Percentiles rank a stretch among this genome's conserved stretches.
phyloP scores from a whole-genome alignment of 495 filamentous ascomycete genomes.

The Talaromyces liani region DNA sequence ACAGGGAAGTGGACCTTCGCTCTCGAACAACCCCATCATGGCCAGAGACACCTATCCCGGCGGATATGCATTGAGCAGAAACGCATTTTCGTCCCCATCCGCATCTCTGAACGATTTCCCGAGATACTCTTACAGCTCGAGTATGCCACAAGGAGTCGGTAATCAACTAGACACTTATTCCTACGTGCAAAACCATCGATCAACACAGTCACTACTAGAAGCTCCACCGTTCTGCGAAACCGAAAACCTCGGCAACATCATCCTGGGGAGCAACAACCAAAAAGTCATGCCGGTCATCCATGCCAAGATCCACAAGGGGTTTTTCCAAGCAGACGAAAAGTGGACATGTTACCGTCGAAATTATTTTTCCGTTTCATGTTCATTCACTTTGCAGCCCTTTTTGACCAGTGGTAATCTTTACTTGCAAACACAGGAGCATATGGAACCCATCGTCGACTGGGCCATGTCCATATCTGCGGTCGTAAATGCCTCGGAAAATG shows the following conservation, averaged over 20 bases:
- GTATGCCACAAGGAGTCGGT: conserved; percentile 28
- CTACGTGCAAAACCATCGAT: conserved; percentile 21
- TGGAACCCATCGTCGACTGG: conserved; percentile 55
- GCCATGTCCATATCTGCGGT: conserved; percentile 82
- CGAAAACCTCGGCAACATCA: conserved; percentile 47
- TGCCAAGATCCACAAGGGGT: conserved; percentile 86
- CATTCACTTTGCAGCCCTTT: conserved; percentile 56
- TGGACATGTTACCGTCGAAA: conserved; percentile 97
- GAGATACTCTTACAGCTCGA: conserved; percentile 25
- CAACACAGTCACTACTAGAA: conserved; percentile 24
- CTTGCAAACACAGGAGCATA: conserved; percentile 38
- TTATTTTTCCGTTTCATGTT: conserved; percentile 86
- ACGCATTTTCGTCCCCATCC: conserved; percentile 25
- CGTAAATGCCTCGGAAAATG: conserved; percentile 68
- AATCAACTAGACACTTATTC: conserved; percentile 28
- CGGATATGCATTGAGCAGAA: conserved; percentile 28
- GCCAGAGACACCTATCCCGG: conserved; percentile 30
- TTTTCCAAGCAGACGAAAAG: conserved; percentile 76
- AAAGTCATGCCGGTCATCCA: conserved; percentile 67
- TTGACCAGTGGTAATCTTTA: conserved; percentile 38
- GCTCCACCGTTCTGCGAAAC: conserved; percentile 54
- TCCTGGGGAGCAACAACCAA: conserved; percentile 52
- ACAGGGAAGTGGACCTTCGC: conserved; percentile 21
- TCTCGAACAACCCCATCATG: conserved; percentile 24
- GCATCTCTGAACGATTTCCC: conserved; percentile 27